Base-by-base conservation (phyloP, 1,284 basidiomycete species). In the Schizophyllum commune region DNA sequence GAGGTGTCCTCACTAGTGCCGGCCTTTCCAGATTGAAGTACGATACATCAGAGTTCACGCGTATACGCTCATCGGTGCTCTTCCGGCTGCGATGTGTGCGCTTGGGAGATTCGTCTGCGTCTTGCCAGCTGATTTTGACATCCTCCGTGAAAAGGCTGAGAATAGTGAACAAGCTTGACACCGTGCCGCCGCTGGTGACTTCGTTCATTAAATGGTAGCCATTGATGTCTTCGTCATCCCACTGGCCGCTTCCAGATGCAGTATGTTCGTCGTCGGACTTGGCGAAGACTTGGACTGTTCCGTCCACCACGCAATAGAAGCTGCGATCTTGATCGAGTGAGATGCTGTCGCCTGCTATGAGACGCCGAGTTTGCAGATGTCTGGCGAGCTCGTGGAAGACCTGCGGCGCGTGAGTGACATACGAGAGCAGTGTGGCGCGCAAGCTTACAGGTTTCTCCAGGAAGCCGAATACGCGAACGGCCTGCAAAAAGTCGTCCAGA, bases 91-190 rank as follows among this genome's bases (percentile, higher is more conserved):
- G 66, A 57, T 15, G 58, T 63, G 32, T 68, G 65, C 66, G 71
- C 53, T 62, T 74, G 53, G 66, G 65, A 32, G 67, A 68, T 33
- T 73, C 68, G n/a, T 69, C 69, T 21, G 83, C 84, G 63, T 89
- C 86, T 71, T 89, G 86, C 92, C 93, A 96, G 63, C 92, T 90
- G 67, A 98, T 85, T 73, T 95, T 91, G 68, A 99, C 89, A 70
- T 98, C 92, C 73, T 99, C 96, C 1, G 97, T 99, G 75, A 99
- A 99, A 56, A 99, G 80, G 62, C 79, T 92, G 59, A 99, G 82
- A 70, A 99, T 99, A 13, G 94, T 98, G 75, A 99, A 98, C 52
- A 98, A 80, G 68, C 94, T 96, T 52, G 94, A 96, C 15, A 98
- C 79, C 0, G 95, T 99, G 9, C 96, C 94, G 5, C 95, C 95